Evolutionary conservation across 2,329 filamentous ascomycete species (phyloP).

Genomic region (Periglandula ipomoeae): DNA sequence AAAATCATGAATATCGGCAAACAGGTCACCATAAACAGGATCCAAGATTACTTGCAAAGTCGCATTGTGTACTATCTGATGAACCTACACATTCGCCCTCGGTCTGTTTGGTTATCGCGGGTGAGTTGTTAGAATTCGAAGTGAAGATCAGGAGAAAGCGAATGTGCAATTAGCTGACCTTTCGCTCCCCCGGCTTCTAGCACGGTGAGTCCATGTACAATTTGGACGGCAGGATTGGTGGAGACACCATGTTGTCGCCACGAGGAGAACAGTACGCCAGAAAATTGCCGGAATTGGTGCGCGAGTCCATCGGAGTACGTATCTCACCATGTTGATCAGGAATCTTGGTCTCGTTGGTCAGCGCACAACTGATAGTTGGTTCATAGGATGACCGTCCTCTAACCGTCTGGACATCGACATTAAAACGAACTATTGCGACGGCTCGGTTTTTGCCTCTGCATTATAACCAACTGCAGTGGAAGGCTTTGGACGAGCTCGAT

Average conservation of each 20-base stretch:
- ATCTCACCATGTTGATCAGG: not conserved
- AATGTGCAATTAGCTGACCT: not conserved
- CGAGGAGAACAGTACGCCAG: slow-evolving; percentile 82
- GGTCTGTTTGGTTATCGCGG: slow-evolving; percentile 92
- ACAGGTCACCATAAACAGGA: slow-evolving; percentile 95
- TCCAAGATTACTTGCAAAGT: slow-evolving; percentile 93
- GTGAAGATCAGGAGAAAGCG: not conserved
- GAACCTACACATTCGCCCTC: slow-evolving; percentile 94
- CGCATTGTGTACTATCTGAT: slow-evolving; percentile 97
- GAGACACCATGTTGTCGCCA: slow-evolving; percentile 77
- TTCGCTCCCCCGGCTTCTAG: slow-evolving; percentile 34
- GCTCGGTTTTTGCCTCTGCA: slow-evolving; percentile 69
- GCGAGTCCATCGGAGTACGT: slow-evolving; percentile 75
- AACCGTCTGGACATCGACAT: slow-evolving; percentile 54
- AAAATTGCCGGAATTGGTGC: slow-evolving; percentile 75
- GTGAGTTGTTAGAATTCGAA: slow-evolving; percentile 40
- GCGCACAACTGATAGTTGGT: slow-evolving; percentile 6
- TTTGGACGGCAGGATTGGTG: slow-evolving; percentile 81
- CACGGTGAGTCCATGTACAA: slow-evolving; percentile 96
- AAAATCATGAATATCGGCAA: slow-evolving; percentile 96
- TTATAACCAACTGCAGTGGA: slow-evolving; percentile 97
- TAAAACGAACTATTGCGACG: slow-evolving; percentile 82
- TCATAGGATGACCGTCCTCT: slow-evolving; percentile 48
- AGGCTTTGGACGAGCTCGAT: slow-evolving; percentile 94
- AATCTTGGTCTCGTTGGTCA: not conserved